These are phyloP conservation scores for Hyaloperonospora brassicae DNA, from an alignment of 352 stramenopile genomes.

Conservation along the genomic window DNA sequence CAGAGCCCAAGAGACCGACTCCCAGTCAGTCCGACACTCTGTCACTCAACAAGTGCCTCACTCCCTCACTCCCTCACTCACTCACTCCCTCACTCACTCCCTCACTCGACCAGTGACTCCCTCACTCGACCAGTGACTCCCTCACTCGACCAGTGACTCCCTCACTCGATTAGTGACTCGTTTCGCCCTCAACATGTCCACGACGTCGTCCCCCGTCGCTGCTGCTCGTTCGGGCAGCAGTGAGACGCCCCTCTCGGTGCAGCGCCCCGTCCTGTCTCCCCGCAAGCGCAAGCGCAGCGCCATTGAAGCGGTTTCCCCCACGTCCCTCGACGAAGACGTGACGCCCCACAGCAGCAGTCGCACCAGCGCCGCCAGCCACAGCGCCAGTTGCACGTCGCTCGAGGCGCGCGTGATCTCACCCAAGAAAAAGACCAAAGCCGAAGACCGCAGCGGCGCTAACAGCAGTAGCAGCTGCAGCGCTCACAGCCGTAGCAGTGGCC, in stretches of 20 bases:
- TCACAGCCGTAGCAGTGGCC: slow-evolving; percentile 2
- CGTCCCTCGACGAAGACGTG: slow-evolving; percentile 33
- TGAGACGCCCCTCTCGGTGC: slow-evolving; percentile 25
- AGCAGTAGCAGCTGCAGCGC: too few species aligned
- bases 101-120: neutral
- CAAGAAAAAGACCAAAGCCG: slow-evolving; percentile 38
- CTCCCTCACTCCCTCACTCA: too few species aligned
- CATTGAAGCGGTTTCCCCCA: slow-evolving; percentile 17
- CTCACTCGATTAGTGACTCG: neutral
- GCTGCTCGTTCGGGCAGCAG: slow-evolving; percentile 4
- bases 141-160: too few species aligned
- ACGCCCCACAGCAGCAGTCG: too few species aligned
- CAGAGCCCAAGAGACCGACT: too few species aligned
- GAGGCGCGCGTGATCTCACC: slow-evolving; percentile 34
- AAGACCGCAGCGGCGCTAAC: slow-evolving; percentile 6
- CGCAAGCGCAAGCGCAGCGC: slow-evolving; percentile 45
- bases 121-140: too few species aligned
- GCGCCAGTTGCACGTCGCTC: slow-evolving; percentile 1
- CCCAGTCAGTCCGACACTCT: neutral
- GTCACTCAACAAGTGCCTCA: neutral
- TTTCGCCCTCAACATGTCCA: slow-evolving; percentile 2
- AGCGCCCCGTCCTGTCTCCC: slow-evolving; percentile 33
- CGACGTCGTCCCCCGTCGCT: slow-evolving; percentile 13
- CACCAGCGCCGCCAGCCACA: neutral
- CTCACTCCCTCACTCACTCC: too few species aligned